phyloP scores from a whole-genome alignment of 2,329 filamentous ascomycete genomes.

The Aspergillus ibericus region DNA sequence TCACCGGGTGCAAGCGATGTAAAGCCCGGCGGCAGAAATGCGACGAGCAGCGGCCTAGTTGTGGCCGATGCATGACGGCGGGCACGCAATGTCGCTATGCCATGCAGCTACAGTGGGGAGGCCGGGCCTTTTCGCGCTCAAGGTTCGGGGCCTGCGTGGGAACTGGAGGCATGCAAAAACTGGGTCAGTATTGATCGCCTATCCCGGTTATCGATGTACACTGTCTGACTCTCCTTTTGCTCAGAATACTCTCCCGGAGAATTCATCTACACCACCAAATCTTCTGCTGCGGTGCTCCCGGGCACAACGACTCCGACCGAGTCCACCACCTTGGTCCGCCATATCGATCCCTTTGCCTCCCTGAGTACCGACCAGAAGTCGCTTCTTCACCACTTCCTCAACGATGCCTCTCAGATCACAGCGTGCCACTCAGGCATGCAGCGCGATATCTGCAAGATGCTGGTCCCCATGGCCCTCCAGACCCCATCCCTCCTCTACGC shows the following conservation, averaged over 20 bases:
- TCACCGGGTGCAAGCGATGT: slow-evolving; percentile 47
- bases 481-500: slow-evolving; percentile 45
- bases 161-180: slow-evolving; percentile 36
- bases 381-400: slow-evolving; percentile 44
- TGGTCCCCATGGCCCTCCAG: slow-evolving; percentile 47
- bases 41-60: slow-evolving; percentile 44
- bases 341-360: slow-evolving; percentile 40
- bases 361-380: slow-evolving; percentile 37
- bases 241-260: slow-evolving; percentile 42
- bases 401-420: slow-evolving; percentile 44
- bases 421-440: slow-evolving; percentile 44
- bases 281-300: slow-evolving; percentile 14
- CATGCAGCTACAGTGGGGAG: slow-evolving; percentile 46
- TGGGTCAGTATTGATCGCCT: slow-evolving; percentile 25
- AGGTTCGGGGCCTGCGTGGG: slow-evolving; percentile 39
- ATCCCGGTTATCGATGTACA: background rate
- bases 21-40: slow-evolving; percentile 48
- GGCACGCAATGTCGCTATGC: slow-evolving; percentile 41
- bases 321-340: slow-evolving; percentile 22
- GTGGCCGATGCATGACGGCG: slow-evolving; percentile 42
- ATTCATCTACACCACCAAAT: slow-evolving; percentile 40
- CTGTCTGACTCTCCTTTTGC: background rate
- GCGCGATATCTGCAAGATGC: slow-evolving; percentile 43
- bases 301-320: slow-evolving; percentile 16
- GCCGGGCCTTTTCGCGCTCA: slow-evolving; percentile 43